A percentile compares a stretch with the other conserved stretches of the same genome.
Evolutionary conservation across 1,284 basidiomycete species (phyloP).

Genomic region (Moesziomyces globuligerus): DNA sequence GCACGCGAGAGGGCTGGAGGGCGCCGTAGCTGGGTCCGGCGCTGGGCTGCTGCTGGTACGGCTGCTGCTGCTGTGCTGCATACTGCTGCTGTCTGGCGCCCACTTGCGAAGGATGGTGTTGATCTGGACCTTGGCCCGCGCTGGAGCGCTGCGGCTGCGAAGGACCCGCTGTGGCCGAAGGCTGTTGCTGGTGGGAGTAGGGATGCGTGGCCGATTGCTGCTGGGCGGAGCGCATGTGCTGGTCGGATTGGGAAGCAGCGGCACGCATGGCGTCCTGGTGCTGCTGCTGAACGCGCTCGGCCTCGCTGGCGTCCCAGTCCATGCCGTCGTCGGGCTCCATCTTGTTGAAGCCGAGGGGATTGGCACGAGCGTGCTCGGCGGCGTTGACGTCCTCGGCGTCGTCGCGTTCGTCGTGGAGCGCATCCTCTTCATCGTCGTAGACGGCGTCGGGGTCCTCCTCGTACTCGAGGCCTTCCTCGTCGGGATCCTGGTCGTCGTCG

Average conservation of each 20-base stretch:
- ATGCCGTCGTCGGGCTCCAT: constrained; percentile 71
- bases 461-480: constrained; percentile 54
- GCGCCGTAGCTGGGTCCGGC: constrained; percentile 28
- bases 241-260: constrained; percentile 10
- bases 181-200: constrained; percentile 20
- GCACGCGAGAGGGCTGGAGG: constrained; percentile 7
- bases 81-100: constrained; percentile 57
- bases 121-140: constrained; percentile 4
- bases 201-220: constrained; percentile 29
- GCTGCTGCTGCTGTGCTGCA: constrained; percentile 32
- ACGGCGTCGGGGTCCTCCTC: constrained; percentile 50
- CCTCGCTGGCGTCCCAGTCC: constrained; percentile 70
- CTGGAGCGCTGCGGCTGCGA: constrained; percentile 4
- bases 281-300: constrained; percentile 64
- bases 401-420: constrained; percentile 8
- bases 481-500: constrained; percentile 46
- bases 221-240: constrained; percentile 27
- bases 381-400: constrained; percentile 9
- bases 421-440: constrained; percentile 40
- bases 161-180: constrained; percentile 8
- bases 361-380: constrained; percentile 6
- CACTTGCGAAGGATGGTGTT: constrained; percentile 63
- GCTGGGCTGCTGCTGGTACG: constrained; percentile 16
- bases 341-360: constrained; percentile 43
- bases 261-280: constrained; percentile 30